phyloP scores from a whole-genome alignment of 2,329 filamentous ascomycete species.

The Geoglossum cookeanum region DNA sequence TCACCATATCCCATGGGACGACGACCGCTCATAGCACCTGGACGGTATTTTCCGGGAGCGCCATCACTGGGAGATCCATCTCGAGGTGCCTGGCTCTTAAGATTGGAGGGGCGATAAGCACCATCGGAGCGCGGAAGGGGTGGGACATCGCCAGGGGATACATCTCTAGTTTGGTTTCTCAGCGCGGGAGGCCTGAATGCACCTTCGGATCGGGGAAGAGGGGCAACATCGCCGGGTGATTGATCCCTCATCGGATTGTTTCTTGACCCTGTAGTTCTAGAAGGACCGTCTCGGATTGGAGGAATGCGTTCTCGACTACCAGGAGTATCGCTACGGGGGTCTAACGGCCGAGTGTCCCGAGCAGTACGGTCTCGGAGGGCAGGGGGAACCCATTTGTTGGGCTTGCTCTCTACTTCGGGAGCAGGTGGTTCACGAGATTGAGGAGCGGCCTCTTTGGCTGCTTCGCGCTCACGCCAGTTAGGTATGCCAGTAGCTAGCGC shows the following conservation, averaged over 20 bases:
- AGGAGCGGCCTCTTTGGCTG: not conserved
- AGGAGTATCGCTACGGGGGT: not conserved
- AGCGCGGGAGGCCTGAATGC: not conserved
- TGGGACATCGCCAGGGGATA: constrained; percentile 1
- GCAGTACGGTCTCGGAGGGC: not conserved
- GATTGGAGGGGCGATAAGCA: not conserved
- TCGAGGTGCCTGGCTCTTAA: not conserved
- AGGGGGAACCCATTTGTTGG: not conserved
- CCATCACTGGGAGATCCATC: constrained; percentile 2
- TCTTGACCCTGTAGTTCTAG: not conserved
- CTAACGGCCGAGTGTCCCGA: not conserved
- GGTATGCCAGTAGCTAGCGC: not conserved
- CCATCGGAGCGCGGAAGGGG: not conserved
- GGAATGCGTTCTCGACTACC: not conserved
- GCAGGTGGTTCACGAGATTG: not conserved
- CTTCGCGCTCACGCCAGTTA: constrained; percentile 5
- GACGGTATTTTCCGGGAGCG: constrained; percentile 4
- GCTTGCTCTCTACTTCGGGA: not conserved
- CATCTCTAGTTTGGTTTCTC: not conserved
- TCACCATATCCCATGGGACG: not conserved
- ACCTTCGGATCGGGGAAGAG: not conserved
- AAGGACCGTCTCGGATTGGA: not conserved
- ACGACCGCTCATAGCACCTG: constrained; percentile 4
- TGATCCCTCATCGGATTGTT: not conserved
- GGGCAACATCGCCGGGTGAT: constrained; percentile 2